A percentile compares a stretch with the other conserved stretches of the same genome.
These are phyloP conservation scores for Ustilago trichophora DNA, from an alignment of 1,284 basidiomycete genomes.

Conservation along the genomic window DNA sequence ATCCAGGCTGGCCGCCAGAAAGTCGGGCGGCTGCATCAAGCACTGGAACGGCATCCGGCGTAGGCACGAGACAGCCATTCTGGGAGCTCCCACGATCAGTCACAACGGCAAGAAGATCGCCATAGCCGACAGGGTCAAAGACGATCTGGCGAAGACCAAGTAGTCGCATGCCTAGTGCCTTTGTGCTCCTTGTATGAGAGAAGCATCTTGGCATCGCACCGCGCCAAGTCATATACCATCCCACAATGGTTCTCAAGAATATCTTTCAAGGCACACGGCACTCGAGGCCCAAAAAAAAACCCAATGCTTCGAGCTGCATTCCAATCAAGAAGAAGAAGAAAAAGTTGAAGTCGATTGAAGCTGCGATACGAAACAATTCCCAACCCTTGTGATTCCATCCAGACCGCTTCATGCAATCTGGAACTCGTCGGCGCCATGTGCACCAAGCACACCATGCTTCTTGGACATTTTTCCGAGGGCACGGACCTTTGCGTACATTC, in stretches of 20 bases:
- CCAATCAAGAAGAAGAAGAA: background rate
- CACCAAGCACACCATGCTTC: slow-evolving; percentile 80
- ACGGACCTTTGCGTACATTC: slow-evolving; percentile 88
- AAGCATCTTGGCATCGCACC: too few species aligned
- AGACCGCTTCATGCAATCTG: slow-evolving; percentile 55
- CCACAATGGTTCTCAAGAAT: too few species aligned
- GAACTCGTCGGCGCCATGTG: slow-evolving; percentile 71
- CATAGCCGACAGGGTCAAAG: too few species aligned
- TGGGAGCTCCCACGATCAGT: slow-evolving; percentile 14
- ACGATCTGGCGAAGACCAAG: too few species aligned
- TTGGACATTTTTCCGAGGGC: slow-evolving; percentile 82
- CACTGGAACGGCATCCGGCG: slow-evolving; percentile 15
- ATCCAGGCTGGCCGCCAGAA: slow-evolving; percentile 7
- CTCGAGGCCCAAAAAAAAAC: too few species aligned
- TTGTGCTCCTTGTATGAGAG: too few species aligned
- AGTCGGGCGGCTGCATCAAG: background rate
- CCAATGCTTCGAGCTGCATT: too few species aligned
- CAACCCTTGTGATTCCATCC: too few species aligned
- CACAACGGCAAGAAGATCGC: slow-evolving; percentile 15
- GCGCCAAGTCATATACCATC: too few species aligned
- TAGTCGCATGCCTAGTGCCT: too few species aligned
- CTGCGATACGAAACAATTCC: too few species aligned
- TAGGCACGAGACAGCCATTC: slow-evolving; percentile 1
- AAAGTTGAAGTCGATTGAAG: background rate
- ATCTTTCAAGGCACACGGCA: too few species aligned